Evolutionary conservation across 495 filamentous ascomycete species (phyloP).

Genomic region (Neurospora sp.): DNA sequence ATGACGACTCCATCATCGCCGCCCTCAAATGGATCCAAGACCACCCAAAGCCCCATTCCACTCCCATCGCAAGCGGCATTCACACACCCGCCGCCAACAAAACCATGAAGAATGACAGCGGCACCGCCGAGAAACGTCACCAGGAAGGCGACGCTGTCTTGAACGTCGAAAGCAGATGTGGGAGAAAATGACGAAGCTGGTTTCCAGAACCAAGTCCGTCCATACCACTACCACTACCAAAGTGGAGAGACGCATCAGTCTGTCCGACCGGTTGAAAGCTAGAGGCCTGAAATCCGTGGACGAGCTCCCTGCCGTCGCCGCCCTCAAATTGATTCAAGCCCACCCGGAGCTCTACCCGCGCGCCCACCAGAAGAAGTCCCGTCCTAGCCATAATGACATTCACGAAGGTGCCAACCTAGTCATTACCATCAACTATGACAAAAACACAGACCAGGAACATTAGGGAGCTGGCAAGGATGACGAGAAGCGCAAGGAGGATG

Average conservation of each 20-base stretch:
- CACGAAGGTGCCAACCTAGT: too few species aligned
- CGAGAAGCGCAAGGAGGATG: too few species aligned
- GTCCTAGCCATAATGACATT: too few species aligned
- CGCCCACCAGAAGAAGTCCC: background rate
- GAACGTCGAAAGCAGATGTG: background rate
- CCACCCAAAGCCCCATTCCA: background rate
- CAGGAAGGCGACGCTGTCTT: background rate
- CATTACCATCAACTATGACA: too few species aligned
- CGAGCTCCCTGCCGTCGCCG: background rate
- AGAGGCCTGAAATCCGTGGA: background rate
- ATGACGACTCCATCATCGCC: too few species aligned
- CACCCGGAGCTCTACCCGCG: background rate
- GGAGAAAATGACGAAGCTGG: background rate
- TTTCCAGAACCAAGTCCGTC: background rate
- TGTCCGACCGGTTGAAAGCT: background rate
- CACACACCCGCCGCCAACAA: background rate
- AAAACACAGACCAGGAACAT: too few species aligned
- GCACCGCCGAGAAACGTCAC: background rate
- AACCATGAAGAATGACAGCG: background rate
- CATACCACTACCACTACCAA: background rate
- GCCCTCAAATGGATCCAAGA: background rate
- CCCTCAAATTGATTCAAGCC: background rate
- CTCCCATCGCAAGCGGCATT: background rate
- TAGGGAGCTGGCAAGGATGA: too few species aligned
- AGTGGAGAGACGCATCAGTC: background rate